Conservation (phyloP, 108 stramenopile species). For the Skeletonema grethae region DNA sequence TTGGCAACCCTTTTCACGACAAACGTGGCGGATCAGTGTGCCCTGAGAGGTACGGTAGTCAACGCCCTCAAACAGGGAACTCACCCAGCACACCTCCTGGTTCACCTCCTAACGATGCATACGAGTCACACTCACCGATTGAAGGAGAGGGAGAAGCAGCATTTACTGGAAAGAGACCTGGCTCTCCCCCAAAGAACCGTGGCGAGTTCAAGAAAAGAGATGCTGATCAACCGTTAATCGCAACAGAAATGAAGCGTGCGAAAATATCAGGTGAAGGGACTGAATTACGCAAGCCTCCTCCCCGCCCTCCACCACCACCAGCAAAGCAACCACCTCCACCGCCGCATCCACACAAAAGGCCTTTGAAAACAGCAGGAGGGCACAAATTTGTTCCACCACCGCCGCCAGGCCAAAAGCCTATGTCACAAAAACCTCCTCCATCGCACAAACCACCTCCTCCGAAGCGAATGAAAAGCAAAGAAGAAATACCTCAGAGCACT, state of each 20-base stretch:
- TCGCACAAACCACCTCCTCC: constrained; percentile 28
- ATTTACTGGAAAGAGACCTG: constrained; percentile 59
- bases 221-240: constrained; percentile 4
- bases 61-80: constrained; percentile 58
- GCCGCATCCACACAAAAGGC: constrained; percentile 31
- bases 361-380: neutral
- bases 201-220: constrained; percentile 10
- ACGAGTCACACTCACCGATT: constrained; percentile 39
- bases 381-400: constrained; percentile 27
- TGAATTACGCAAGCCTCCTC: constrained; percentile 7
- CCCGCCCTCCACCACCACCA: constrained; percentile 33
- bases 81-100: constrained; percentile 62
- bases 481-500: constrained; percentile 4
- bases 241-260: constrained; percentile 27
- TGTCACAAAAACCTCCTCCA: constrained; percentile 27
- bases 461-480: constrained; percentile 7
- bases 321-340: constrained; percentile 30
- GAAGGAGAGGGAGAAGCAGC: constrained; percentile 82
- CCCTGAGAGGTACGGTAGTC: constrained; percentile 58
- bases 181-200: constrained; percentile 27
- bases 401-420: constrained; percentile 14
- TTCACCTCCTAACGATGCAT: constrained; percentile 76
- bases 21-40: constrained; percentile 71
- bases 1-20: constrained; percentile 82
- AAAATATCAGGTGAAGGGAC: constrained; percentile 11